Conservation (phyloP, 1,139 yeast species). For the Zygosaccharomyces pseudobailii region DNA sequence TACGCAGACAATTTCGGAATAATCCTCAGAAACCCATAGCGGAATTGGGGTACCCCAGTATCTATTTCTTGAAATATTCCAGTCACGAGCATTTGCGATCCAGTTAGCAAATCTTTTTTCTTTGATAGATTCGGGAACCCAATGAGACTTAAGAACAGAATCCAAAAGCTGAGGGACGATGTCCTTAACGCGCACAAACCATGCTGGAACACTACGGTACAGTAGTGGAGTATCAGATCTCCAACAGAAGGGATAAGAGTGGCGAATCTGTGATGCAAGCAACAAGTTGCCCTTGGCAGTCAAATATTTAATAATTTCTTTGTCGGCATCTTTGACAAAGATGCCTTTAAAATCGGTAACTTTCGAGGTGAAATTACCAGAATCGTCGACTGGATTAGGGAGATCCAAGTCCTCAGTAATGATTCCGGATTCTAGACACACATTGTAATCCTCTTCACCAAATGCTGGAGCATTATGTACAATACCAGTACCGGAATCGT, state of each 20-base stretch:
- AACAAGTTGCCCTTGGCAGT: constrained; percentile 74
- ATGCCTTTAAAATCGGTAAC: constrained; percentile 74
- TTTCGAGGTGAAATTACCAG: constrained; percentile 72
- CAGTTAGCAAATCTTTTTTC: constrained; percentile 95
- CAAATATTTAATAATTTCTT: constrained; percentile 76
- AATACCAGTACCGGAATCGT: constrained; percentile 97
- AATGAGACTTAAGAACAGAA: constrained; percentile 78
- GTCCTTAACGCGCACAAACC: constrained; percentile 91
- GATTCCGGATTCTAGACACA: constrained; percentile 70
- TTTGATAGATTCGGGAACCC: constrained; percentile 91
- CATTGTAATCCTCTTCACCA: constrained; percentile 97
- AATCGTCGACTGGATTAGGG: constrained; percentile 93
- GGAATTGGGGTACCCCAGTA: constrained; percentile 99
- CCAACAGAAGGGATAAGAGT: constrained; percentile 99
- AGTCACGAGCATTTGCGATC: constrained; percentile 98
- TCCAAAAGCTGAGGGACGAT: constrained; percentile 84
- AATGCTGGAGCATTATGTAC: constrained; percentile 98
- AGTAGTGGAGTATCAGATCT: constrained; percentile 97
- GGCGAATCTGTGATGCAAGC: constrained; percentile 78
- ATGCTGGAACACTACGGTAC: constrained; percentile 95
- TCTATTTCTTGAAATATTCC: constrained; percentile 97
- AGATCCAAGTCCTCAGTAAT: constrained; percentile 64
- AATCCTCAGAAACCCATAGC: constrained; percentile 93
- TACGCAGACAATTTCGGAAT: constrained; percentile 85
- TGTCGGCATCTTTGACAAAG: constrained; percentile 95